Percentiles rank a stretch among this genome's conserved stretches.
phyloP scores from a whole-genome alignment of 441 rosid species.

The Francoa sonchifolia region DNA sequence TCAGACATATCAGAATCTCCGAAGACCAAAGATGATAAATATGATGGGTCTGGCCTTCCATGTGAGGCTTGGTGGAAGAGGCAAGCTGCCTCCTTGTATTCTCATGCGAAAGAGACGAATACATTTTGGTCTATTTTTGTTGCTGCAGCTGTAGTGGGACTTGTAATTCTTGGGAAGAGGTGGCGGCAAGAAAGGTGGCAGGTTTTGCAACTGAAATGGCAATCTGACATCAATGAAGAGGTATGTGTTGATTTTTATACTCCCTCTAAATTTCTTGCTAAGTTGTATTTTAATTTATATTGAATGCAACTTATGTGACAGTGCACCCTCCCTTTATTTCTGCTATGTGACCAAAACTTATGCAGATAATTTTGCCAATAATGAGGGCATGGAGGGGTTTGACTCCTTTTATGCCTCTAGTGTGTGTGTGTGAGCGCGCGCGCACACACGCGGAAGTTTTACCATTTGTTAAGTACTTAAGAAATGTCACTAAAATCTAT shows the following conservation, averaged over 20 bases:
- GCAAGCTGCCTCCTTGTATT: constrained; percentile 54
- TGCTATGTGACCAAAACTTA: neutral
- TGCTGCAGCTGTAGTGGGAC: constrained; percentile 89
- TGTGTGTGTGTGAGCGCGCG: neutral
- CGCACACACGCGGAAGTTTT: too few species aligned
- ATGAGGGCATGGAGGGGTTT: too few species aligned
- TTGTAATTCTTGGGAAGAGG: constrained; percentile 79
- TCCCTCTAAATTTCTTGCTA: too few species aligned
- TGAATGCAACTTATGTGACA: neutral
- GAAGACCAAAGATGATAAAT: constrained; percentile 25
- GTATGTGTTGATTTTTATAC: constrained; percentile 19
- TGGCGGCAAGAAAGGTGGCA: constrained; percentile 97
- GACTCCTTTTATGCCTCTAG: too few species aligned
- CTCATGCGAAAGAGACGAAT: constrained; percentile 78
- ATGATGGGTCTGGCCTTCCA: constrained; percentile 36
- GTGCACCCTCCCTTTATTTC: neutral
- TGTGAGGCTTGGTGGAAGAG: constrained; percentile 95
- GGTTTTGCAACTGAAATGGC: constrained; percentile 74
- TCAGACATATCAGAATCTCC: constrained; percentile 22
- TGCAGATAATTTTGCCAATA: too few species aligned
- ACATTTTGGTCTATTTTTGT: constrained; percentile 80
- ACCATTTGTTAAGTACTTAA: too few species aligned
- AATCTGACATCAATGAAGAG: constrained; percentile 51
- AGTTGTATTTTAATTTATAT: neutral
- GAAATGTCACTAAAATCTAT: too few species aligned